Evolutionary conservation across 2,329 filamentous ascomycete genomes (phyloP), one percentile per base, ranked within the genome.

Genomic region (Claviceps sorghi): DNA sequence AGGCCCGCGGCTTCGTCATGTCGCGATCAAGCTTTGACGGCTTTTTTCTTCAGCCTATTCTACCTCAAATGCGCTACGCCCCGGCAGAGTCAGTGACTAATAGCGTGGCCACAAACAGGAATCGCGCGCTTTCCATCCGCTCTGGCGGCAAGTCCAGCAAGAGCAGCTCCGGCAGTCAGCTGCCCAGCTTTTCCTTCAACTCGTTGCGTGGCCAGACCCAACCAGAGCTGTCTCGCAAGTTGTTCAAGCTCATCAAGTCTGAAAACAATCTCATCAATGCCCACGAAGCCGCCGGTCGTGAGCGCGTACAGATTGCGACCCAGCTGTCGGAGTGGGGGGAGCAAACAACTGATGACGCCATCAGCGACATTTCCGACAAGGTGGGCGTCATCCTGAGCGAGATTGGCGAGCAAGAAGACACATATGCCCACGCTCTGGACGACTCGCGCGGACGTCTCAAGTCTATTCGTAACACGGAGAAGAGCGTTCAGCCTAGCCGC

Each of bases 281-380:
- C 48, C 85, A 96, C 71, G 88, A 95, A 71, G 73, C 80, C 7
- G 93, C 91, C 7, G 88, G 83, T 48, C 85, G 84, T 54, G 91
- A 96, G 72, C 86, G 89, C 53, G 72, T 88, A 55, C 80, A 82
- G 49, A 89, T 97, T 62, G 93, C 90, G 17, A 82, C 83, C 11
- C 91, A 97, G 72, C 80, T 98, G 45, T 95, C 88, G 8, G 90
- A 97, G 60, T 98, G 93, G 93, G 93, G 93, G 53, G 90, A 97
- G 71, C 80, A 86, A 55, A 96, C 90, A 2, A 79, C 81, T 51
- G 93, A 98, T 63, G 88, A 95, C 56, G 81, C 83, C 50, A 76
- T 97, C 62, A 88, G 82, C 50, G 93, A 97, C 65, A 79, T 98
- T 59, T 89, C 86, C 54, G 93, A 97, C 76, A 98, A 98, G 76